Percentiles rank a stretch among this genome's conserved stretches.
Conservation (phyloP, 495 filamentous ascomycete species). For the Chaetomium fimeti region DNA sequence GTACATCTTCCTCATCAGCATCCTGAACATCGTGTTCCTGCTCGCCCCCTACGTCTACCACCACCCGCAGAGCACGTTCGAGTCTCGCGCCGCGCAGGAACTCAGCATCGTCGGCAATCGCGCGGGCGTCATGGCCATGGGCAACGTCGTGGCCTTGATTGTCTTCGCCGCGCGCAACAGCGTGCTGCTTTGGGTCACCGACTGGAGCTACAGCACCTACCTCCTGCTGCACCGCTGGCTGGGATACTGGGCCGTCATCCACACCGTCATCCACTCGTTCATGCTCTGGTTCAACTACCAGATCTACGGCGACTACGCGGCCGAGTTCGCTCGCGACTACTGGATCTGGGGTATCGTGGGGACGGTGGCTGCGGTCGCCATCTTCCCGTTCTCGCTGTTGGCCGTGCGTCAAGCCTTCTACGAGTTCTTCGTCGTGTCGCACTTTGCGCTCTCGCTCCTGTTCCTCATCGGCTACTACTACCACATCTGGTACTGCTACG, state of each 20-base stretch:
- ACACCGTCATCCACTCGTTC: conserved; percentile 8
- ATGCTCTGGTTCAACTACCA: conserved; percentile 11
- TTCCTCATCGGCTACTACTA: conserved; percentile 40
- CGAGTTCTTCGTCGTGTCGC: conserved; percentile 30
- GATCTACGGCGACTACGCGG: conserved; percentile 22
- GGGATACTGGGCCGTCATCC: conserved; percentile 17
- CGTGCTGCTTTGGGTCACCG: conserved; percentile 45
- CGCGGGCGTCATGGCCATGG: conserved; percentile 41
- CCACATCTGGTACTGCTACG: conserved; percentile 37
- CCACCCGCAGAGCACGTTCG: conserved; percentile 25
- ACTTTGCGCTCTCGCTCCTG: conserved; percentile 27
- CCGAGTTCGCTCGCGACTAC: conserved; percentile 28
- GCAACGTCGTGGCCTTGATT: conserved; percentile 35
- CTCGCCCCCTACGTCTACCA: conserved; percentile 27
- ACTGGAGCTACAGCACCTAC: conserved; percentile 47
- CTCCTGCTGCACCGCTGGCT: conserved; percentile 47
- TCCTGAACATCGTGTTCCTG: conserved; percentile 39
- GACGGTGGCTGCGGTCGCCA: conserved; percentile 16
- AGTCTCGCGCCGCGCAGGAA: conserved; percentile 13
- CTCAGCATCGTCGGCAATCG: conserved; percentile 39
- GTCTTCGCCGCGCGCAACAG: conserved; percentile 48
- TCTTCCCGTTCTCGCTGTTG: conserved; percentile 9
- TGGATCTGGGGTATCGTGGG: conserved; percentile 26
- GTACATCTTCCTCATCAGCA: conserved; percentile 36
- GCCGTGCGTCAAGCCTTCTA: conserved; percentile 21